Evolutionary conservation across 495 filamentous ascomycete genomes (phyloP), one percentile per base, ranked within the genome.

Genomic region (Neohortaea acidophila): DNA sequence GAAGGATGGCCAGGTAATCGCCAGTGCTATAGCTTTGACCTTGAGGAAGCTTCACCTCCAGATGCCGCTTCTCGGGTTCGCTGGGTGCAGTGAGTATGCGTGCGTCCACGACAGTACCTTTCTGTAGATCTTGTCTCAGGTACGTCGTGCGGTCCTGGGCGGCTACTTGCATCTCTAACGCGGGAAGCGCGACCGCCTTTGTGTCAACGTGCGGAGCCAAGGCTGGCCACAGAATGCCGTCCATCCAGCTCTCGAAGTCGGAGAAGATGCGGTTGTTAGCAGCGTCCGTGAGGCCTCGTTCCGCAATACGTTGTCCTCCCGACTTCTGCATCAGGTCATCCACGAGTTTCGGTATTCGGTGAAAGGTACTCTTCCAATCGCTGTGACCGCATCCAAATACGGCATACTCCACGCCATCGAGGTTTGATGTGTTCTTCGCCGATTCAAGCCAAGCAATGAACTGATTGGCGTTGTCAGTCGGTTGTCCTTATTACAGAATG

Each of bases 1-100:
- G 80, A 1, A 83, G 58, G 8, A 84, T 64, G 1, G 79, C 75
- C 0, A 87, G 67, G 50, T 87, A 84, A 47, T 87, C 81, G 27
- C 81, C 81, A 13, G 74, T 68, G 26, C 64, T 62, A 53, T 85
- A 86, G 4, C 64, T 63, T 63, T 75, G 70, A 22, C 70, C 77
- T 4, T 58, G 62, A 0, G 80, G 79, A 0, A 86, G 59, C 33
- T 70, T 61, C 38, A 86, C 66, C 39, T 73, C 70, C 20, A 85
- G 55, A 49, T 81, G 69, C 22, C 69, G 67, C 60, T 83, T 83
- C 21, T 61, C 55, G 0, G 73, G 65, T 11, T 65, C 67, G 0
- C 59, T n/a, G n/a, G n/a, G n/a, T n/a, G n/a, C n/a, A n/a, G n/a
- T n/a, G n/a, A n/a, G n/a, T n/a, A 34, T 20, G 10, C 9, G 68